Percentiles rank a stretch among this genome's conserved stretches.
These are phyloP conservation scores for Vitis hybrid DNA, from an alignment of 177 flowering plant species.

Conservation along the genomic window DNA sequence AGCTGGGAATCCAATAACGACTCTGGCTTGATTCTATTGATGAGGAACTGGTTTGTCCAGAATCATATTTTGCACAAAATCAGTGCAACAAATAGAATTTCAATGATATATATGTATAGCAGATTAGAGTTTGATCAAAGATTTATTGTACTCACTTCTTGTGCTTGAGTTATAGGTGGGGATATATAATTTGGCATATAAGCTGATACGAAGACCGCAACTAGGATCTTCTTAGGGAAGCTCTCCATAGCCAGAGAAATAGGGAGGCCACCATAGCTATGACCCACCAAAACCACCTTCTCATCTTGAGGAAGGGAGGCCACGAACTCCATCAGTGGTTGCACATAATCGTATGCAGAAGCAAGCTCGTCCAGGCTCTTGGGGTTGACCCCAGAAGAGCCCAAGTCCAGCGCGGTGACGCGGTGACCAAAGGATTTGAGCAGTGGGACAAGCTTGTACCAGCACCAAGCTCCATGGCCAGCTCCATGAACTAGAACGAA, in stretches of 20 bases:
- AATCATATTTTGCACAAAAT: too few relatives aligned
- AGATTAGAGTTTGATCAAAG: too few relatives aligned
- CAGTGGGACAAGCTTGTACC: constrained; percentile 37
- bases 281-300: constrained; percentile 41
- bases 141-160: constrained; percentile 19
- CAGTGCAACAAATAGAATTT: too few relatives aligned
- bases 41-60: too few relatives aligned
- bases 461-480: constrained; percentile 55
- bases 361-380: constrained; percentile 26
- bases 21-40: constrained; percentile 2
- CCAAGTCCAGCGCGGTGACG: constrained; percentile 43
- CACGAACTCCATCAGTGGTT: constrained; percentile 44
- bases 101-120: too few relatives aligned
- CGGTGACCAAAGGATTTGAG: constrained; percentile 37
- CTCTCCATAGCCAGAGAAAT: constrained; percentile 47
- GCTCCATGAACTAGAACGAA: constrained; percentile 51
- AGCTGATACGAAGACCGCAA: constrained; percentile 32
- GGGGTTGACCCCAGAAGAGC: constrained; percentile 35
- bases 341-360: constrained; percentile 27
- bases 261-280: constrained; percentile 38
- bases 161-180: constrained; percentile 8
- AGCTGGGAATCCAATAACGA: neutral
- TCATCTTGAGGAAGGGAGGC: constrained; percentile 28
- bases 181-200: constrained; percentile 21
- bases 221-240: constrained; percentile 32